These are phyloP conservation scores for Dothideomycetes sp. DNA, from an alignment of 2,329 filamentous ascomycete genomes.

Conservation along the genomic window DNA sequence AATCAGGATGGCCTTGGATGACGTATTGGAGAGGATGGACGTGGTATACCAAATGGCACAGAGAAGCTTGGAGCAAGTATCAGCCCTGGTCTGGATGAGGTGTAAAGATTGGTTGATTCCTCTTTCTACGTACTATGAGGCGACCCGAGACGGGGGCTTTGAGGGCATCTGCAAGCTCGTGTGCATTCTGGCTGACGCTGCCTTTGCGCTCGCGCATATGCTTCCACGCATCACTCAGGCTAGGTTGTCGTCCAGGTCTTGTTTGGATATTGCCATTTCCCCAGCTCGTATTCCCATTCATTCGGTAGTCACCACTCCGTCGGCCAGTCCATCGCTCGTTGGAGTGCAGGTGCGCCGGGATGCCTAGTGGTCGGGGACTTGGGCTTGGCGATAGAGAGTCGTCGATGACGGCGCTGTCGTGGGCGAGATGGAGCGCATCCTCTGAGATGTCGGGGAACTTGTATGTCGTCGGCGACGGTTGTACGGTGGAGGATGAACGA, in stretches of 20 bases:
- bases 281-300: slow-evolving; percentile 27
- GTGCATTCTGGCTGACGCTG: slow-evolving; percentile 85
- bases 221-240: slow-evolving; percentile 75
- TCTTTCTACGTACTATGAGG: slow-evolving; percentile 56
- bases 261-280: slow-evolving; percentile 26
- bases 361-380: slow-evolving; percentile 19
- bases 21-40: slow-evolving; percentile 92
- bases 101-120: slow-evolving; percentile 5
- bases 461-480: slow-evolving; percentile 20
- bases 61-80: slow-evolving; percentile 50
- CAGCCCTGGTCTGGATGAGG: slow-evolving; percentile 19
- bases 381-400: slow-evolving; percentile 17
- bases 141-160: slow-evolving; percentile 80
- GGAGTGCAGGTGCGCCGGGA: slow-evolving; percentile 23
- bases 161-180: slow-evolving; percentile 84
- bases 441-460: slow-evolving; percentile 36
- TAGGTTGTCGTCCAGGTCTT: slow-evolving; percentile 67
- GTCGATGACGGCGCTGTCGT: slow-evolving; percentile 17
- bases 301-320: slow-evolving; percentile 21
- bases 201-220: slow-evolving; percentile 70
- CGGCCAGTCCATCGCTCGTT: slow-evolving; percentile 52
- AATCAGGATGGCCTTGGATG: slow-evolving; percentile 92
- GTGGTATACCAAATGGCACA: slow-evolving; percentile 92
- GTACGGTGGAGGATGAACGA: slow-evolving; percentile 9
- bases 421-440: slow-evolving; percentile 27